Conservation (phyloP, 352 stramenopile genomes). For the Globisporangium viniferum region DNA sequence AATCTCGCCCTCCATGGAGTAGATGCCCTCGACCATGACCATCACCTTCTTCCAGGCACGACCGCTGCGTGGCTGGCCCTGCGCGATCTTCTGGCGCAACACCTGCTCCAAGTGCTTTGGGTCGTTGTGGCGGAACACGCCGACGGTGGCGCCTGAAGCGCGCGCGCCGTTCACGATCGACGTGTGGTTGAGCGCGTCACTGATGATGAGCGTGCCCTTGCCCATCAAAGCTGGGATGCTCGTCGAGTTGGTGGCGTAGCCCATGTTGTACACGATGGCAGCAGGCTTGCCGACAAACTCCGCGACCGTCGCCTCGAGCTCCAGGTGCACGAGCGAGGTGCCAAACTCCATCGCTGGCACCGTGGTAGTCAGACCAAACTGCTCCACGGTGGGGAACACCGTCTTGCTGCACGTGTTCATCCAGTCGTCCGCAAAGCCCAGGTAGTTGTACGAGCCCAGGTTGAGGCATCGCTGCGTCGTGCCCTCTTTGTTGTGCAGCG, state of each 20-base stretch:
- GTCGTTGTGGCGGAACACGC: conserved; percentile 96
- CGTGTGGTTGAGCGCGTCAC: conserved; percentile 96
- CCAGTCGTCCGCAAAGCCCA: conserved; percentile 97
- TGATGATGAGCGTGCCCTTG: conserved; percentile 90
- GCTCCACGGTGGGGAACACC: conserved; percentile 71
- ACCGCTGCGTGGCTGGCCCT: conserved; percentile 80
- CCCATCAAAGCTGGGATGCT: conserved; percentile 92
- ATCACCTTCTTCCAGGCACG: conserved; percentile 96
- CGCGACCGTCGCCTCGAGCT: conserved; percentile 88
- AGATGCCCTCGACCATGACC: too few species aligned
- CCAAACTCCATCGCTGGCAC: conserved; percentile 33
- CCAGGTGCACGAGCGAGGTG: conserved; percentile 72
- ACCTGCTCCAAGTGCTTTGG: conserved; percentile 85
- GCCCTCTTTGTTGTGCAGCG: conserved; percentile 19
- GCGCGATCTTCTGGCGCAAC: conserved; percentile 42
- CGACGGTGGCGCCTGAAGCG: conserved; percentile 82
- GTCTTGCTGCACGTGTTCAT: conserved; percentile 77
- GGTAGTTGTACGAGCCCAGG: conserved; percentile 96
- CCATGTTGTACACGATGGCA: conserved; percentile 95
- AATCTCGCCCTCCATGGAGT: conserved; percentile 96
- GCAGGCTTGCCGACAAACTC: conserved; percentile 93
- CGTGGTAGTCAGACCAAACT: conserved; percentile 50
- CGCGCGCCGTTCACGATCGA: conserved; percentile 95
- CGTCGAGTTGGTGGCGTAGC: conserved; percentile 96
- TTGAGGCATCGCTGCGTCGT: conserved; percentile 76